These are phyloP conservation scores for Conticribra guillardii DNA, from an alignment of 108 stramenopile genomes.

Conservation along the genomic window DNA sequence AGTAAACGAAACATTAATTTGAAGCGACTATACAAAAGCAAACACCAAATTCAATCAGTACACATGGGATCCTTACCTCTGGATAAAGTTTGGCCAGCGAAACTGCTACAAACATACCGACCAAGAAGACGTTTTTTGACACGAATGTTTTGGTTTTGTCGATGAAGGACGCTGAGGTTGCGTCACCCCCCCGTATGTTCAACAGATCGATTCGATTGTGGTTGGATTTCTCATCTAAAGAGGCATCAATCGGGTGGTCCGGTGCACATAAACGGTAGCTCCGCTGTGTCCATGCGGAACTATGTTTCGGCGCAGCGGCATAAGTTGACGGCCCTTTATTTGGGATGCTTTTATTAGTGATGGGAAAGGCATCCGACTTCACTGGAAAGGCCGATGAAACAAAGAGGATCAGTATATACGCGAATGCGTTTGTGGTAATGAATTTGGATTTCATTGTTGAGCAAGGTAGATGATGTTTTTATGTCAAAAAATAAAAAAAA, in stretches of 20 bases:
- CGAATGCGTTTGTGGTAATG: neutral
- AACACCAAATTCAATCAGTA: neutral
- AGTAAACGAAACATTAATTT: neutral
- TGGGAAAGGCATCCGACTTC: slow-evolving; percentile 29
- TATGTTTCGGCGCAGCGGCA: neutral
- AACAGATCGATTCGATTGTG: neutral
- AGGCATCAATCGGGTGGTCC: neutral
- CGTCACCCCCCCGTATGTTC: neutral
- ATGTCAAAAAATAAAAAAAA: too few relatives aligned
- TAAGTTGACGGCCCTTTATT: neutral
- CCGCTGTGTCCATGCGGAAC: too few relatives aligned
- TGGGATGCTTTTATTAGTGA: neutral
- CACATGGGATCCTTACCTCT: slow-evolving; percentile 21
- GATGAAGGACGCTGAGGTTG: slow-evolving; percentile 3
- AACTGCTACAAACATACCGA: slow-evolving; percentile 81
- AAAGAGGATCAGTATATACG: neutral
- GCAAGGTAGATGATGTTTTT: neutral
- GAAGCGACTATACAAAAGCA: neutral
- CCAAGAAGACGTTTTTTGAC: slow-evolving; percentile 79
- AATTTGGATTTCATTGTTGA: neutral
- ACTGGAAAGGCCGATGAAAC: slow-evolving; percentile 25
- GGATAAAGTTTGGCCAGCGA: slow-evolving; percentile 67
- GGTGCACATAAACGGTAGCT: neutral
- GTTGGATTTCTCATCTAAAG: neutral
- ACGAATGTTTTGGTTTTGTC: slow-evolving; percentile 44